Evolutionary conservation across 805 yeast genomes (phyloP).

Genomic region (Ogataea salicorniae): DNA sequence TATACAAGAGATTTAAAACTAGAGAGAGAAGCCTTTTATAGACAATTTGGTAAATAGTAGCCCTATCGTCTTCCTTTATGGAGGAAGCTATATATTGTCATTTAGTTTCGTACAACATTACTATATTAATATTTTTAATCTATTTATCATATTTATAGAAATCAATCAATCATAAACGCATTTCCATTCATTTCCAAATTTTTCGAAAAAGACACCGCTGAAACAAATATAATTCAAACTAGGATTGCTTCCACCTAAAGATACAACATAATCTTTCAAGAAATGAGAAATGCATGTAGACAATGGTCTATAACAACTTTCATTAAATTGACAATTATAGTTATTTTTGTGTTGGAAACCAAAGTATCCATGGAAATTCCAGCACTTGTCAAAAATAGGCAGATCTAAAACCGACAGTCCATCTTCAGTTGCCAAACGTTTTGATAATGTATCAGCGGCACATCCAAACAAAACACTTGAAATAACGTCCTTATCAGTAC

Average conservation of each 20-base stretch:
- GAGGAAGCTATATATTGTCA: not conserved
- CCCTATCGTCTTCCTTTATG: not conserved
- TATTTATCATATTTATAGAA: not conserved
- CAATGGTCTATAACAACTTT: slow-evolving; percentile 37
- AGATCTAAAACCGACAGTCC: slow-evolving; percentile 26
- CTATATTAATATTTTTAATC: not conserved
- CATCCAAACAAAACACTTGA: slow-evolving; percentile 53
- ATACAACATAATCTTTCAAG: slow-evolving; percentile 36
- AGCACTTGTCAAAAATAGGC: slow-evolving; percentile 32
- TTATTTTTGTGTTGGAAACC: slow-evolving; percentile 36
- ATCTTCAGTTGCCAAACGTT: slow-evolving; percentile 25
- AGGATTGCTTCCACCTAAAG: slow-evolving; percentile 31
- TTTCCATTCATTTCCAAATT: slow-evolving; percentile 8
- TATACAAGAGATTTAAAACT: slow-evolving; percentile 25
- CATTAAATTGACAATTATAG: slow-evolving; percentile 39
- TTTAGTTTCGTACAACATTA: not conserved
- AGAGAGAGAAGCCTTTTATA: slow-evolving; percentile 27
- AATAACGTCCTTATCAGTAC: slow-evolving; percentile 53
- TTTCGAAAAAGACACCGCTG: slow-evolving; percentile 39
- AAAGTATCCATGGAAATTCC: slow-evolving; percentile 48
- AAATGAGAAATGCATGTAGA: slow-evolving; percentile 43
- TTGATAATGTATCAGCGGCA: slow-evolving; percentile 40
- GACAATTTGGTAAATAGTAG: slow-evolving; percentile 22
- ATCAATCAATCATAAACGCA: slow-evolving; percentile 15
- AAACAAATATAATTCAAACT: slow-evolving; percentile 29